Conservation (phyloP, 1,139 yeast species). For the Entelexis paramagnoliae region DNA sequence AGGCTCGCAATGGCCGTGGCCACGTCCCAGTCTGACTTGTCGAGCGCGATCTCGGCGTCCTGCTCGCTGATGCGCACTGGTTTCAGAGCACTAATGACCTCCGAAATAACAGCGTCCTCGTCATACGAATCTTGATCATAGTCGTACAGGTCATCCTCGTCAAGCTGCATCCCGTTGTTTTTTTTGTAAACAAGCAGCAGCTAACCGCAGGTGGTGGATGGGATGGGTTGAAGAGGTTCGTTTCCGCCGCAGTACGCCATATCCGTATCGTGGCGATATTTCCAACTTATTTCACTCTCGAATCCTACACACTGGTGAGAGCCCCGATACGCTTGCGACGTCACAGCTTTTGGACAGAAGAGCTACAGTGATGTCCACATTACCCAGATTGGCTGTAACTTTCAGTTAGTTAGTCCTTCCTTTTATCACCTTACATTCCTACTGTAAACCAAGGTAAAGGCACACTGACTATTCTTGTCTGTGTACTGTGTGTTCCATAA, state of each 20-base stretch:
- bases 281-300: no score
- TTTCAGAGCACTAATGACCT: slow-evolving; percentile 19
- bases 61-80: slow-evolving; percentile 16
- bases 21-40: slow-evolving; percentile 24
- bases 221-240: not conserved
- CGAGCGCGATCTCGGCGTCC: slow-evolving; percentile 24
- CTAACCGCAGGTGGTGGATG: not conserved
- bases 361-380: no score
- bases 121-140: slow-evolving; percentile 21
- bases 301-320: no score
- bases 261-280: not conserved
- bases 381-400: no score
- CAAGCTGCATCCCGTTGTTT: slow-evolving; percentile 19
- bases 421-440: no score
- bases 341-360: no score
- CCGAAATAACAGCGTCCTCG: slow-evolving; percentile 23
- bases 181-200: not conserved
- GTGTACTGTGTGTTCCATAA: no score
- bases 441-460: no score
- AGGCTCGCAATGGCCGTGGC: slow-evolving; percentile 23
- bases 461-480: no score
- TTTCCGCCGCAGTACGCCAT: no score
- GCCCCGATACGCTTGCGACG: no score
- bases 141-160: slow-evolving; percentile 25
- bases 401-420: no score